Evolutionary conservation across 805 yeast species (phyloP), one percentile per base, ranked within the genome.

Genomic region (Metschnikowia amazonensis): DNA sequence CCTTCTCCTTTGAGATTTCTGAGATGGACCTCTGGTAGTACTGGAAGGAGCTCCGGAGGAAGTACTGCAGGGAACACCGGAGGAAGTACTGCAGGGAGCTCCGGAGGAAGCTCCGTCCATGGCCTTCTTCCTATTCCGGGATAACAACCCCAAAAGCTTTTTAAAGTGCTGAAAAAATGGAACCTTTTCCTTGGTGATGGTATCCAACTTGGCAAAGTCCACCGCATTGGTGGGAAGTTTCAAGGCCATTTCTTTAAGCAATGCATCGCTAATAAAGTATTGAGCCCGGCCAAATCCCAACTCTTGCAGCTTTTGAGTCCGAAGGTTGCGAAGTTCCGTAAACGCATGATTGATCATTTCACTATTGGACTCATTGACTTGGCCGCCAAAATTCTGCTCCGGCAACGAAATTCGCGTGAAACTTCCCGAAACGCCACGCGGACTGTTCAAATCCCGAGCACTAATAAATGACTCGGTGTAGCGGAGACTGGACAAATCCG

Each of bases 241-340:
- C 16, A 60, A 51, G 0, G 86, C 80, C 80, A 83, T 75, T 36
- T 79, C 81, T 48, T 72, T 70, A 46, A 82, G 58, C 0, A 80
- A 52, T 2, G 43, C 52, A 34, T 69, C 72, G 21, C 58, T 47
- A 2, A 67, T 41, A 13, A 60, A 51, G 29, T 55, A 59, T 16
- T 44, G 39, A 5, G 58, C 46, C 39, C 37, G 60, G 52, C 61
- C 60, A 34, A 59, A 67, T 16, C 68, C 69, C 30, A 74, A 48
- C 29, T 67, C 69, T 1, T 68, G 67, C 64, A 75, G 70, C n/a
- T 69, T 60, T 28, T 67, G 64, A 28, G 67, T 63, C 42, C 84
- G 60, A 13, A 69, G 60, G 28, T 65, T 67, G 42, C 72, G 65
- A 44, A 82, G 62, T 41, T 67, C 72, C 16, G 43, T 47, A 51